phyloP scores from a whole-genome alignment of 2,329 filamentous ascomycete species.

The Pseudogymnoascus sp. region DNA sequence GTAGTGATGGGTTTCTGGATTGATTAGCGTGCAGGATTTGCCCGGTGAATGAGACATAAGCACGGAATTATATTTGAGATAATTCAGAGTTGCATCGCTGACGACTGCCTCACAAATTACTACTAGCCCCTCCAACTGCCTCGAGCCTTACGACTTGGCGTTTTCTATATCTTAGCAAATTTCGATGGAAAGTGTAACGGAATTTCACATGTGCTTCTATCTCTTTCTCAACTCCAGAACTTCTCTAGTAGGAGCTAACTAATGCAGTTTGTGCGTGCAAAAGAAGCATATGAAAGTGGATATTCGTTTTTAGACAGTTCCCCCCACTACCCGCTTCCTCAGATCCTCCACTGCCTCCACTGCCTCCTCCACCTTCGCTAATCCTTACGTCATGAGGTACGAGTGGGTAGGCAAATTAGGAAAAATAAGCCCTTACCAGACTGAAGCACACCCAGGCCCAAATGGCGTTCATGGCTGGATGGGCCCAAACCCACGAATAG shows the following conservation, averaged over 20 bases:
- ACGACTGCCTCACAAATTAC: not conserved
- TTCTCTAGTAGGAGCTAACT: not conserved
- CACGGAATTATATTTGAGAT: not conserved
- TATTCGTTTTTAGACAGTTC: not conserved
- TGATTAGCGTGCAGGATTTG: not conserved
- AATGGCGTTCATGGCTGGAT: slow-evolving; percentile 5
- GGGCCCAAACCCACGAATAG: not conserved
- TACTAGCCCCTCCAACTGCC: not conserved
- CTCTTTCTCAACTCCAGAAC: not conserved
- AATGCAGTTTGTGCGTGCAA: not conserved
- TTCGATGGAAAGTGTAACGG: not conserved
- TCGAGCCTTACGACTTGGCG: not conserved
- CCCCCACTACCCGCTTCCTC: slow-evolving; percentile 1
- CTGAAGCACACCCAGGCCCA: not conserved
- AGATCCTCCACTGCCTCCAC: not conserved
- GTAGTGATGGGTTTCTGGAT: not conserved
- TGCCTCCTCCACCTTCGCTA: not conserved
- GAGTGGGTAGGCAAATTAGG: not conserved
- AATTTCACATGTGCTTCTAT: not conserved
- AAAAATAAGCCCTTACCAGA: slow-evolving; percentile 7
- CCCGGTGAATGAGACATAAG: not conserved
- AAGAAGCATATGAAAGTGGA: slow-evolving; percentile 8
- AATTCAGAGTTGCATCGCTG: not conserved
- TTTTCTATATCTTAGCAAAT: not conserved
- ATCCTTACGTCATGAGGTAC: slow-evolving; percentile 1